Percentiles rank a stretch among this genome's conserved stretches.
These are phyloP conservation scores for Auriculariales sp. DNA, from an alignment of 768 basidiomycete genomes.

Conservation along the genomic window DNA sequence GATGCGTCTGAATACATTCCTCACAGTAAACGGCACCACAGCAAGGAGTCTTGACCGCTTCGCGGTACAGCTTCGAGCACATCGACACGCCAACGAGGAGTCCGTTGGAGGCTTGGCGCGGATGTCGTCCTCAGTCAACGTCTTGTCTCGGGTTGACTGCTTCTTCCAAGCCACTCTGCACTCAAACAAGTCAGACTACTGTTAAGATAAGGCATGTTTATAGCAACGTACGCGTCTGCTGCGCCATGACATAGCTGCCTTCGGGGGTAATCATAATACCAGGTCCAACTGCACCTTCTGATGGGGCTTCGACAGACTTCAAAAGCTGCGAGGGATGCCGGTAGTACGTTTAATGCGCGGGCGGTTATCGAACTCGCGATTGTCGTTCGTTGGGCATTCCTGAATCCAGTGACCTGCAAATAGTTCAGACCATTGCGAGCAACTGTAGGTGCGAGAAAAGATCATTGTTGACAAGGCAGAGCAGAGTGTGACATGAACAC, in stretches of 20 bases:
- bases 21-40: constrained; percentile 88
- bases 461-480: no score
- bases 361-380: constrained; percentile 85
- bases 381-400: constrained; percentile 94
- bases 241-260: constrained; percentile 92
- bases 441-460: not conserved
- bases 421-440: constrained; percentile 5
- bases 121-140: constrained; percentile 75
- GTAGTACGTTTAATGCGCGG: constrained; percentile 96
- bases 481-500: no score
- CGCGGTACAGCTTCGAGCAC: constrained; percentile 85
- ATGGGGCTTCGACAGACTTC: constrained; percentile 86
- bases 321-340: constrained; percentile 96
- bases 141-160: constrained; percentile 65
- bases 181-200: not conserved
- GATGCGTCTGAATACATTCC: constrained; percentile 89
- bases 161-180: constrained; percentile 91
- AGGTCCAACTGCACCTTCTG: constrained; percentile 50
- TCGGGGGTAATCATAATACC: constrained; percentile 99
- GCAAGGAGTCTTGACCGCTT: constrained; percentile 92
- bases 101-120: constrained; percentile 72
- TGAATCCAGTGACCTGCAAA: constrained; percentile 94
- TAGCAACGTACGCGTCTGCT: constrained; percentile 71
- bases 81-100: constrained; percentile 68
- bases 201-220: not conserved